Base-by-base conservation (phyloP, 2,329 filamentous ascomycete genomes). In the Curvularia hawaiiensis region DNA sequence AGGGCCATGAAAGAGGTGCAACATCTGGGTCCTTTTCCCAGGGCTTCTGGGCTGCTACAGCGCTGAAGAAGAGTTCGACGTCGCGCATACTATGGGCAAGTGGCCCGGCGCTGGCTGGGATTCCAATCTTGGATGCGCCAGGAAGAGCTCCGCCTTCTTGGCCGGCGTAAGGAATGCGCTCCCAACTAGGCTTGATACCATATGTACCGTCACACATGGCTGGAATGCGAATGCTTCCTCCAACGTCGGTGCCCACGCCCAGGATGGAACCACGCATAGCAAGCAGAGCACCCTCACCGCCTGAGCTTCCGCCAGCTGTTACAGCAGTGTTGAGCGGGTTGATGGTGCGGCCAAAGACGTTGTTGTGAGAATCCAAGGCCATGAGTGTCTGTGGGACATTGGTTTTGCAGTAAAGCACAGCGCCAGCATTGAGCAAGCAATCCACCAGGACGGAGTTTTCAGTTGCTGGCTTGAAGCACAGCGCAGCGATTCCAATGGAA, bases 321-420 rank as follows among this genome's bases (percentile, higher is more conserved):
- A 84, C 71, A 3, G 71, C 65, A 9, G 67, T 72, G 56, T 84
- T 83, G 51, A 78, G 69, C 0, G 82, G 79, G 61, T 84, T 84
- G 30, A 83, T 63, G 0, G 80, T 77, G 9, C 78, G 68, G 3
- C 78, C 78, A 50, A 80, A 80, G 35, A 80, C 61, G 55, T 84
- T 81, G 66, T 84, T 85, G 65, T 84, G 81, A 1, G 77, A 80
- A 61, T 85, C 82, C 14, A 82, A 63, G 4, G 78, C 75, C 79
- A 83, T 81, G 61, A 85, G 77, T 0, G 82, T 84, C 58, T 83
- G 80, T 3, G 84, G 83, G 1, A 85, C 71, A 58, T 84, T 85
- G 4, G 83, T 85, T 68, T 85, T 84, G 68, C 75, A 79, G 61
- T 82, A 81, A 1, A 82, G 60, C 1, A 85, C 78, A 1, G 83